Evolutionary conservation across 2,329 filamentous ascomycete species (phyloP), one percentile per base, ranked within the genome.

Genomic region (Clonostachys solani): DNA sequence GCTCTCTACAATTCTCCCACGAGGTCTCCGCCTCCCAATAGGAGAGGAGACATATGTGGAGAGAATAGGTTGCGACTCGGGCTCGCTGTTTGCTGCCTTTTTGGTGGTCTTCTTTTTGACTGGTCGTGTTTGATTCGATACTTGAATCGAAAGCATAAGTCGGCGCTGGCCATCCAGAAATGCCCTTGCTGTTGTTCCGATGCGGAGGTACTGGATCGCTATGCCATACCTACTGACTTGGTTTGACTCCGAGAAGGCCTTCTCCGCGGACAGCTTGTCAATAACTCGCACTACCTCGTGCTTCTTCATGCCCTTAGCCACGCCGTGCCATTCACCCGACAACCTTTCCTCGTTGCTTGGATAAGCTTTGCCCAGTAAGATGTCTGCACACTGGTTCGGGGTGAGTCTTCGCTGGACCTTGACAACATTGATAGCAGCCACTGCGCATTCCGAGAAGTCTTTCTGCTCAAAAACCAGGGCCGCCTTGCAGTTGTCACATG

Each of bases 401-500:
- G 90, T 95, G 45, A 95, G 78, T 35, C 80, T 67, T 3, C 71
- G 60, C 55, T 81, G 71, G 6, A 84, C 68, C 49, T 77, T 67
- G 23, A 95, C 83, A 44, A 95, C 76, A 29, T 73, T 72, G 44
- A 97, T 74, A 4, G 85, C 89, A 46, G 83, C 79, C 48, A 79
- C 68, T 7, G 92, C 92, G 57, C 88, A 81, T 15, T 83, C 69
- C 12, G 89, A 91, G 55, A 92, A 87, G 66, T 97, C 91, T 49
- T 82, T 77, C 45, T 78, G 74, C 56, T 91, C 83, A 58, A 90
- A 94, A 5, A 77, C 76, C 42, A 80, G 74, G 19, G 81, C 83
- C 4, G 84, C 88, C 53, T 78, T 82, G 74, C 94, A 99, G 61
- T 96, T 97, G 71, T 99, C 95, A 65, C 94, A 99, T 1, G 77